Evolutionary conservation across 2,329 filamentous ascomycete species (phyloP).

Genomic region (Phymatotrichopsis omnivora): DNA sequence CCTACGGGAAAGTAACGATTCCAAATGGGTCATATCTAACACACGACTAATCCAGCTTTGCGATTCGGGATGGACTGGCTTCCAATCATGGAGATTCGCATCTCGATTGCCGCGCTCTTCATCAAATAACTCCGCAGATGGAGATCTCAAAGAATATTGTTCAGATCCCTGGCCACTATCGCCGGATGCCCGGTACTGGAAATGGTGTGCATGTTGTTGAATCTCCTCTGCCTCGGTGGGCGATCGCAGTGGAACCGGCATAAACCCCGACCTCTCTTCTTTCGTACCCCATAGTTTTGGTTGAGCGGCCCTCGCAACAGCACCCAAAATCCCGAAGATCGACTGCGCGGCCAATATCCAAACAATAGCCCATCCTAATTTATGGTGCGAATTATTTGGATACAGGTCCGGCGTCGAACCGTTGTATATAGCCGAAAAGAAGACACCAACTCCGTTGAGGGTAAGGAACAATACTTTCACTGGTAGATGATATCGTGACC

Average conservation of each 20-base stretch:
- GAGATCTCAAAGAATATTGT: constrained; percentile 15
- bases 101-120: constrained; percentile 31
- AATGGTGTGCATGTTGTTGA: not conserved
- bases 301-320: constrained; percentile 42
- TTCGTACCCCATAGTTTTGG: constrained; percentile 33
- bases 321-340: constrained; percentile 54
- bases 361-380: constrained; percentile 74
- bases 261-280: constrained; percentile 49
- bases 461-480: constrained; percentile 58
- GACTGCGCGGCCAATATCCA: constrained; percentile 62
- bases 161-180: constrained; percentile 48
- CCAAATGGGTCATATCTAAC: constrained; percentile 32
- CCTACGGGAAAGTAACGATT: constrained; percentile 45
- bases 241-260: constrained; percentile 48
- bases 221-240: constrained; percentile 34
- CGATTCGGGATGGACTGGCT: not conserved
- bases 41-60: constrained; percentile 7
- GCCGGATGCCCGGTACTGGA: constrained; percentile 49
- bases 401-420: constrained; percentile 75
- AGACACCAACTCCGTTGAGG: constrained; percentile 52
- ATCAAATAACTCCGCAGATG: constrained; percentile 8
- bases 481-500: constrained; percentile 61
- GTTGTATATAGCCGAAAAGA: constrained; percentile 64
- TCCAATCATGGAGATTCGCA: constrained; percentile 1
- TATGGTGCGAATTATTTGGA: constrained; percentile 76